Conservation (phyloP, 2,329 filamentous ascomycete genomes). For the Colletotrichum melonis region DNA sequence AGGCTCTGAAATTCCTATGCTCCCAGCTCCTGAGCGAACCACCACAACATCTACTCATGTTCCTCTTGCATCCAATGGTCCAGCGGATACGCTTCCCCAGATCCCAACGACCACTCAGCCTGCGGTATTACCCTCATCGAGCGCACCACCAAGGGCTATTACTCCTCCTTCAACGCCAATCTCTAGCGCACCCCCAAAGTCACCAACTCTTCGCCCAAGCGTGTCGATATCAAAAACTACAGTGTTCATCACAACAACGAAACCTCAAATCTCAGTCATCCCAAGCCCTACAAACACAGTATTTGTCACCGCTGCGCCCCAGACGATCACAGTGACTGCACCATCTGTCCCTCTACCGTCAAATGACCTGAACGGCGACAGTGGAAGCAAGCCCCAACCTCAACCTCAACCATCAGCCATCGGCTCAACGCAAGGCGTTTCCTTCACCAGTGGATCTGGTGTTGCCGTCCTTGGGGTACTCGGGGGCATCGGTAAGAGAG, state of each 20-base stretch:
- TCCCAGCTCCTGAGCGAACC: not conserved
- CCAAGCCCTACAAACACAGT: constrained; percentile 1
- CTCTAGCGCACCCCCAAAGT: not conserved
- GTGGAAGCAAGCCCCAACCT: not conserved
- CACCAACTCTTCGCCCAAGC: too few species aligned
- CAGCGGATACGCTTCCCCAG: too few species aligned
- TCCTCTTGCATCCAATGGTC: not conserved
- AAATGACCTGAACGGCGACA: not conserved
- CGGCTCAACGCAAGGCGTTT: not conserved
- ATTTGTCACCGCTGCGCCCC: not conserved
- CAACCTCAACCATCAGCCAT: not conserved
- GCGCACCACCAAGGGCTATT: too few species aligned
- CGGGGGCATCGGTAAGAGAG: not conserved
- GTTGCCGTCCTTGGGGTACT: not conserved
- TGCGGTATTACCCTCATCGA: too few species aligned
- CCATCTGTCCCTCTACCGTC: not conserved
- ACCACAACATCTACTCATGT: not conserved
- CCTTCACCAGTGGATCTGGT: constrained; percentile 3
- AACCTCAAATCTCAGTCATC: not conserved
- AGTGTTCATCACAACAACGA: too few species aligned
- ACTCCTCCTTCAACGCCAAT: too few species aligned
- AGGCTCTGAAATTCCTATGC: not conserved
- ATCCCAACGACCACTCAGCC: too few species aligned
- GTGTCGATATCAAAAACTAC: too few species aligned
- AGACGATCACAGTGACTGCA: constrained; percentile 1